phyloP scores from a whole-genome alignment of 495 filamentous ascomycete species.

The Podospora tetraspora region DNA sequence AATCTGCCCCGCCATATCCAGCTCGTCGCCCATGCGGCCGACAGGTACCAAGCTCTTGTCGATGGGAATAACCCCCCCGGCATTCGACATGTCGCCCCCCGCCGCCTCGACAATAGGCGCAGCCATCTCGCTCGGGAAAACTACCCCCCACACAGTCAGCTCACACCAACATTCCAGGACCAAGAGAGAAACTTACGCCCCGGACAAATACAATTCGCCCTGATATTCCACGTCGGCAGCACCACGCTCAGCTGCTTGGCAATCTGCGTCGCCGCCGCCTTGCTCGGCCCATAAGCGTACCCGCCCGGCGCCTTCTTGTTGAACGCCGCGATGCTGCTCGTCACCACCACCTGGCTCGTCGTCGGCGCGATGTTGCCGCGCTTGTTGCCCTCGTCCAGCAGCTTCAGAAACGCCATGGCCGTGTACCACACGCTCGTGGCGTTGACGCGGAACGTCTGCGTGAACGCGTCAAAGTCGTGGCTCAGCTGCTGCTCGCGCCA shows the following conservation, averaged over 20 bases:
- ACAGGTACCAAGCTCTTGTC: constrained; percentile 27
- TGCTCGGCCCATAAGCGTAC: constrained; percentile 57
- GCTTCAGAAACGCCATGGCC: constrained; percentile 55
- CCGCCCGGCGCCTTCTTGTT: constrained; percentile 52
- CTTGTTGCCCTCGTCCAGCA: constrained; percentile 60
- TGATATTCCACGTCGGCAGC: constrained; percentile 54
- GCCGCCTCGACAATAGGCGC: constrained; percentile 38
- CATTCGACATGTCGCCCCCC: constrained; percentile 33
- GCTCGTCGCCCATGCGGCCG: constrained; percentile 31
- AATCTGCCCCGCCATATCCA: constrained; percentile 59
- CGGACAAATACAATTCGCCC: constrained; percentile 60
- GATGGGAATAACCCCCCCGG: constrained; percentile 17
- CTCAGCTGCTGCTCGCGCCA: constrained; percentile 48
- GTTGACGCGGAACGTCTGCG: constrained; percentile 55
- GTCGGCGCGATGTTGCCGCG: constrained; percentile 44
- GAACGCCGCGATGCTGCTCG: constrained; percentile 57
- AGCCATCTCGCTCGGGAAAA: constrained; percentile 63
- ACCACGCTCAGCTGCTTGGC: constrained; percentile 55
- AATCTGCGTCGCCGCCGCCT: constrained; percentile 59
- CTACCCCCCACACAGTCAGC: constrained; percentile 24
- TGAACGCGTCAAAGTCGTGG: constrained; percentile 53
- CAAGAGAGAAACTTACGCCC: constrained; percentile 46
- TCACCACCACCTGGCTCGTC: constrained; percentile 58
- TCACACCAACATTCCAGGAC: background rate
- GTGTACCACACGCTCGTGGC: constrained; percentile 58